Conservation (phyloP, 495 filamentous ascomycete species). For the Talaromyces trachyspermus region DNA sequence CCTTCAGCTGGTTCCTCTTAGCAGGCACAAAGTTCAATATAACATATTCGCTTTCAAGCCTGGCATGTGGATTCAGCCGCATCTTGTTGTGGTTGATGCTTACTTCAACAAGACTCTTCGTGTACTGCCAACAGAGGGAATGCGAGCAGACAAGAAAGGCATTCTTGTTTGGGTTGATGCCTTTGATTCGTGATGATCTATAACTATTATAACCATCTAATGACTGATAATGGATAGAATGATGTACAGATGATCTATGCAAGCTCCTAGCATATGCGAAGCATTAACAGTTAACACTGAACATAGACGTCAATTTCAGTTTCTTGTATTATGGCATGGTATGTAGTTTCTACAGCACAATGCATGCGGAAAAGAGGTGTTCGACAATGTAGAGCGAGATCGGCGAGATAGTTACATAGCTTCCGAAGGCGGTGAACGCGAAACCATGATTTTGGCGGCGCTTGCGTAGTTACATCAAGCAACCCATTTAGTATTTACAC, state of each 20-base stretch:
- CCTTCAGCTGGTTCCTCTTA: constrained; percentile 72
- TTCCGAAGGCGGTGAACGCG: constrained; percentile 9
- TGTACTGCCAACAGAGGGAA: constrained; percentile 64
- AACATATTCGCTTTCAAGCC: constrained; percentile 50
- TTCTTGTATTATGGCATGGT: too few relatives aligned
- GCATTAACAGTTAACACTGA: too few relatives aligned
- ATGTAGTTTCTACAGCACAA: too few relatives aligned
- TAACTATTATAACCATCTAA: too few relatives aligned
- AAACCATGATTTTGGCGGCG: too few relatives aligned
- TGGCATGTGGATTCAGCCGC: constrained; percentile 65
- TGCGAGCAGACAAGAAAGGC: constrained; percentile 67
- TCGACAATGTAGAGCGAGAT: too few relatives aligned
- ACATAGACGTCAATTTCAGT: constrained; percentile 5
- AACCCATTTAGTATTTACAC: background rate
- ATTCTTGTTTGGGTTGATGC: constrained; percentile 59
- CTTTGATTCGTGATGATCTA: constrained; percentile 23
- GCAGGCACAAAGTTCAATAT: constrained; percentile 61
- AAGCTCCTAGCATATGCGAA: too few relatives aligned
- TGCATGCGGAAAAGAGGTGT: too few relatives aligned
- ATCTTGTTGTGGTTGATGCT: constrained; percentile 70
- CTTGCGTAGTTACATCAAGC: too few relatives aligned
- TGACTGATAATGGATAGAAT: too few relatives aligned
- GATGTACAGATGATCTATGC: too few relatives aligned
- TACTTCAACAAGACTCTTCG: constrained; percentile 84
- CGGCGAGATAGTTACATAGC: background rate